Conservation (phyloP, 2,329 filamentous ascomycete species). For the Pleomassaria siparia region DNA sequence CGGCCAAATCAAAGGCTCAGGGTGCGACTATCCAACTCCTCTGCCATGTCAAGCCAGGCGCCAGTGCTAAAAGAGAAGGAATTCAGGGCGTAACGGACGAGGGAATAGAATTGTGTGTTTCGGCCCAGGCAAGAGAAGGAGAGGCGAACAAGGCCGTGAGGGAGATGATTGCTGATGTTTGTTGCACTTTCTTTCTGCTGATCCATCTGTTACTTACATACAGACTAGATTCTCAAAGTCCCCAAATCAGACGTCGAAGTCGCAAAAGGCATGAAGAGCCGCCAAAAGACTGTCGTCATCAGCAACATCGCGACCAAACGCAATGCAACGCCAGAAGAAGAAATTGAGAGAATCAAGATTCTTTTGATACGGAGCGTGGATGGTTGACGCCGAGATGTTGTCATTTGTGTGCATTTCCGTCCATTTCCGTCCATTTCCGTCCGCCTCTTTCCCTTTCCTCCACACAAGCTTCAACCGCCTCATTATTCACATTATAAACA, state of each 20-base stretch:
- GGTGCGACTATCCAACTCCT: constrained; percentile 55
- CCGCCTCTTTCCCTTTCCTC: constrained; percentile 2
- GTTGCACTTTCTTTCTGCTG: constrained; percentile 8
- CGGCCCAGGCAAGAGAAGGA: constrained; percentile 66
- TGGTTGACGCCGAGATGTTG: constrained; percentile 11
- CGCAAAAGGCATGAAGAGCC: constrained; percentile 63
- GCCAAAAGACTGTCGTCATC: constrained; percentile 58
- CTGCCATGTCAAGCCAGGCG: constrained; percentile 69
- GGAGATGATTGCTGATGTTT: constrained; percentile 62
- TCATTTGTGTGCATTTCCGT: constrained; percentile 9
- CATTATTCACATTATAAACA: constrained; percentile 1
- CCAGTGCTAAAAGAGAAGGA: constrained; percentile 63
- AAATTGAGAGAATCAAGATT: constrained; percentile 26
- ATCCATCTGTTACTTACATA: background rate
- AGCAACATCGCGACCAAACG: constrained; percentile 8
- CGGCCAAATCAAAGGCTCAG: constrained; percentile 21
- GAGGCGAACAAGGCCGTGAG: constrained; percentile 70
- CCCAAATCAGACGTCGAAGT: constrained; percentile 67
- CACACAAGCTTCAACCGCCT: constrained; percentile 1
- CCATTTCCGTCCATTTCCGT: constrained; percentile 8
- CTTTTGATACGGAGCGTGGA: constrained; percentile 22
- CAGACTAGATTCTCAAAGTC: constrained; percentile 58
- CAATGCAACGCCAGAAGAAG: constrained; percentile 23
- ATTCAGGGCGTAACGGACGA: constrained; percentile 59
- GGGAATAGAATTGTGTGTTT: constrained; percentile 64